Conservation (phyloP, 345 rosid species). For the Salix brachista region DNA sequence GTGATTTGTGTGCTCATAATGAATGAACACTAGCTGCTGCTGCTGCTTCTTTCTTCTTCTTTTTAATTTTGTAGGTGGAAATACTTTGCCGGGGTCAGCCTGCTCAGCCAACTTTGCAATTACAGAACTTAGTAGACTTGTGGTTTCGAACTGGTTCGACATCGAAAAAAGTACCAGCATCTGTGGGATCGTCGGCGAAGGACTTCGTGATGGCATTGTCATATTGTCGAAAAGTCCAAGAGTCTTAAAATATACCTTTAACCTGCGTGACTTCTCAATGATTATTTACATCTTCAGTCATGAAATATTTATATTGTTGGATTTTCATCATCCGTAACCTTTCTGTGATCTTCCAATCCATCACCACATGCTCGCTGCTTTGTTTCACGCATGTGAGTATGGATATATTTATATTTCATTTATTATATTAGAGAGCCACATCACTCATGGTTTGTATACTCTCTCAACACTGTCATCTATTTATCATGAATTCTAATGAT, state of each 20-base stretch:
- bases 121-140: constrained; percentile 55
- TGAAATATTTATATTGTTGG: not conserved
- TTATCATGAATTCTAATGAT: not conserved
- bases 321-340: not conserved
- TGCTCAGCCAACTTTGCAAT: constrained; percentile 50
- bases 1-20: not conserved
- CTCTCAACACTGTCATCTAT: not conserved
- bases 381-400: not conserved
- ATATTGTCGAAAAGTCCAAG: constrained; percentile 53
- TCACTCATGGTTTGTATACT: not conserved
- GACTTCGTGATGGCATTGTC: constrained; percentile 75
- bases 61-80: constrained; percentile 50
- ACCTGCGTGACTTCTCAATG: not conserved
- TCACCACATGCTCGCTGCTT: not conserved
- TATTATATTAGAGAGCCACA: not conserved
- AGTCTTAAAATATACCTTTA: not conserved
- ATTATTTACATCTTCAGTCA: constrained; percentile 1
- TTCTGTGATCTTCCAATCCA: not conserved
- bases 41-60: not conserved
- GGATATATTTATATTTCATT: not conserved
- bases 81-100: constrained; percentile 75
- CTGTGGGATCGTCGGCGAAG: constrained; percentile 71
- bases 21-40: not conserved
- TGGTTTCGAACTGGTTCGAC: constrained; percentile 60
- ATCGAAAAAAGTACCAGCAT: constrained; percentile 43